Evolutionary conservation across 768 basidiomycete genomes (phyloP), one percentile per base, ranked within the genome.

Genomic region (Cubamyces sp.): DNA sequence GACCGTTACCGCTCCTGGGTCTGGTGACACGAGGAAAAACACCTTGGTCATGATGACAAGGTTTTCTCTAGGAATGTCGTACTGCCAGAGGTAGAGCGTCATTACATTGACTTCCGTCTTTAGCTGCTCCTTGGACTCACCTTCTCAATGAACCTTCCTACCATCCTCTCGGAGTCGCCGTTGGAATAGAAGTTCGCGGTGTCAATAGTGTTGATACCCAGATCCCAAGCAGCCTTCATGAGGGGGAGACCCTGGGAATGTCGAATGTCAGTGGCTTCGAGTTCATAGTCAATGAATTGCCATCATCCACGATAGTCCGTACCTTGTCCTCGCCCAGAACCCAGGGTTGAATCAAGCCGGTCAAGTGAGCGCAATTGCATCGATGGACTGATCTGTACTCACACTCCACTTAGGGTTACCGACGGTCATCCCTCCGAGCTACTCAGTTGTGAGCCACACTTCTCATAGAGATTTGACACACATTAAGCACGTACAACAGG

Each of bases 131-230:
- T 8, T 8, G 28, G 28, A 30, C 28, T 3, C 54, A 76, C 70
- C 67, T 76, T 64, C 60, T 77, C 78, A 58, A 82, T 73, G 15
- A 78, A 77, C 54, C 77, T 75, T 7, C 77, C 78, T n/a, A 80
- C 66, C 59, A 81, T 72, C 23, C 66, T 60, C 64, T 82, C 81
- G 9, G 75, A 74, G 4, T 71, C 63, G 7, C 78, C 77, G 47
- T 75, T 71, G 8, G 72, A 74, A 70, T 79, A 84, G 18, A 75
- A 54, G 56, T 74, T 72, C 30, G 70, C 73, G 3, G 73, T 74
- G 37, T 73, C 73, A 45, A 72, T 65, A 2, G 73, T 71, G 18
- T 64, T 69, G 40, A 75, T 67, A 15, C 72, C 71, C 6, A 39
- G 46, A 25, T 75, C 74, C 71, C 70, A 74, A 1, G 73, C 73